Evolutionary conservation across 495 filamentous ascomycete species (phyloP), one percentile per base, ranked within the genome.

Genomic region (Penicillium daleae): DNA sequence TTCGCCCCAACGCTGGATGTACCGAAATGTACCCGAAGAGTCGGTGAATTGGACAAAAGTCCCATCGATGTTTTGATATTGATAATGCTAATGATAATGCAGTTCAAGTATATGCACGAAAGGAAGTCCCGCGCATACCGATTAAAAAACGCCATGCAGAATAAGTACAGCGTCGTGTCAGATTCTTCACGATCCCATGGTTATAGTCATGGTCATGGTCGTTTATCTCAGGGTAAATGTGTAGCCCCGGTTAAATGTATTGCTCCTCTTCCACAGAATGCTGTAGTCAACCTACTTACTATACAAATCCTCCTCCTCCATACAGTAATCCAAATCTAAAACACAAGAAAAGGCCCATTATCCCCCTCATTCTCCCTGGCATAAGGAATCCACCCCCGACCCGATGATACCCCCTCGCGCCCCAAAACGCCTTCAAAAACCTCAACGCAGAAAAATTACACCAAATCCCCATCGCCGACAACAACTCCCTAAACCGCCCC

Each of bases 311-410:
- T n/a, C 29, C 29, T 31, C 29, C 3, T 31, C 29, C 29, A 31
- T 31, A 7, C 29, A 31, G 35, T 39, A 17, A 39, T 39, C 37
- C 17, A n/a, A 7, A 44, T 44, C n/a, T 33, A 49, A 55, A 61
- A 61, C 13, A 56, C 49, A n/a, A 56, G 31, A 32, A 61, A 61
- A n/a, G 59, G 59, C 7, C 59, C 51, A 17, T 49, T 61, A 21
- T 56, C 27, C 6, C 31, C 9, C 21, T 61, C 59, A 33, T 31
- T 48, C 27, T 56, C 39, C 12, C 39, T 19, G 10, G 51, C 59
- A 55, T 22, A 56, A 6, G 39, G 24, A 22, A 61, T 50, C 37
- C 51, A 61, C 8, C 54, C 40, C 59, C 50, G 27, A 54, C 37
- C 12, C 24, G 37, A 31, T 61, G 59, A 39, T 56, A 49, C 9